phyloP scores from a whole-genome alignment of 495 filamentous ascomycete genomes.

The Annulohypoxylon nitens region DNA sequence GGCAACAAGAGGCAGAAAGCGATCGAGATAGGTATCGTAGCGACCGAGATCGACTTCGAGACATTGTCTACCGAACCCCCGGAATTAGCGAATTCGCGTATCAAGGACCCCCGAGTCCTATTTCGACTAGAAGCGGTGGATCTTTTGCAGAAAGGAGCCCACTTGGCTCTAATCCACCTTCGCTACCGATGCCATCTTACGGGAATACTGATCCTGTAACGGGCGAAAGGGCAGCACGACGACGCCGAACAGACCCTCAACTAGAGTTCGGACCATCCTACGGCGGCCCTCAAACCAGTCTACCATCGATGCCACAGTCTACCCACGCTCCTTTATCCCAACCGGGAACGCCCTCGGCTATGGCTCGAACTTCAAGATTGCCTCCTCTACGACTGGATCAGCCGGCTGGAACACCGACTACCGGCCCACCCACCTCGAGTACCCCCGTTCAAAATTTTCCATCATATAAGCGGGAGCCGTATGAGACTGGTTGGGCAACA shows the following conservation, averaged over 20 bases:
- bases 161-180: constrained; percentile 39
- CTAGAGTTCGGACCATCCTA: constrained; percentile 57
- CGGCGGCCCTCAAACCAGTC: constrained; percentile 47
- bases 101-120: constrained; percentile 63
- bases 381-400: constrained; percentile 61
- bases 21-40: constrained; percentile 61
- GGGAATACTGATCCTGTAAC: constrained; percentile 46
- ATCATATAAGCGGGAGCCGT: constrained; percentile 50
- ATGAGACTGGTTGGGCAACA: constrained; percentile 63
- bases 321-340: constrained; percentile 53
- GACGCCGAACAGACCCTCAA: constrained; percentile 61
- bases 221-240: constrained; percentile 59
- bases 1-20: constrained; percentile 63
- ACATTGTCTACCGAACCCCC: constrained; percentile 68
- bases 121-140: constrained; percentile 49
- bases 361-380: constrained; percentile 55
- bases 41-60: constrained; percentile 77
- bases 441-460: constrained; percentile 49
- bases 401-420: constrained; percentile 50
- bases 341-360: constrained; percentile 57
- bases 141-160: constrained; percentile 55
- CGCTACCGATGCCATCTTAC: constrained; percentile 42
- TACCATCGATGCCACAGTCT: constrained; percentile 57
- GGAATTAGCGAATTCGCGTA: constrained; percentile 63
- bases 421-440: constrained; percentile 42